phyloP scores from a whole-genome alignment of 2,329 filamentous ascomycete species.

The Ophiostoma sp. region DNA sequence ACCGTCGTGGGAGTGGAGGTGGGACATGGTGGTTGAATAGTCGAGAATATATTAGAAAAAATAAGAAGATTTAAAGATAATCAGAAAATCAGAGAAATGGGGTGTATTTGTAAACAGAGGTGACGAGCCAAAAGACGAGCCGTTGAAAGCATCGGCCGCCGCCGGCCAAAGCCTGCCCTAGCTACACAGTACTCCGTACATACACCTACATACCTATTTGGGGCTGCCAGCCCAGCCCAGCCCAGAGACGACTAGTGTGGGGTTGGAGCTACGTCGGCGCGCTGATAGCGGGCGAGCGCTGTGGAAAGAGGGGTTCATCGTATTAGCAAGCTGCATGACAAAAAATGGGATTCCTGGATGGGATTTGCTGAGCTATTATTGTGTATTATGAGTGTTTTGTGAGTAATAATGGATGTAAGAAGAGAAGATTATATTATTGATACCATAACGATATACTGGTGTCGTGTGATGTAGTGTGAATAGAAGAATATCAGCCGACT shows the following conservation, averaged over 20 bases:
- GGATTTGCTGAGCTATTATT: neutral
- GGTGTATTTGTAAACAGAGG: neutral
- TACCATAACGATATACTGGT: too few species aligned
- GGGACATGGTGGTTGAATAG: neutral
- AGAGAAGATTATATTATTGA: too few species aligned
- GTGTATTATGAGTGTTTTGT: neutral
- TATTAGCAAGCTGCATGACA: neutral
- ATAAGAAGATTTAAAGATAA: neutral
- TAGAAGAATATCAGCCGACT: neutral
- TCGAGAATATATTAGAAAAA: neutral
- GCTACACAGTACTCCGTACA: neutral
- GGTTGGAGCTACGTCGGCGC: constrained; percentile 10
- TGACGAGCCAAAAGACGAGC: neutral
- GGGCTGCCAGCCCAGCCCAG: neutral
- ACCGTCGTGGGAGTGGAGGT: constrained; percentile 47
- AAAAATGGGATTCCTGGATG: constrained; percentile 8
- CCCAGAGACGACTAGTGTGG: neutral
- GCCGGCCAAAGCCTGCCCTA: neutral
- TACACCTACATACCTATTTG: constrained; percentile 6
- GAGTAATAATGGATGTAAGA: too few species aligned
- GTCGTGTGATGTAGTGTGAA: neutral
- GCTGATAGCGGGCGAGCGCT: constrained; percentile 8
- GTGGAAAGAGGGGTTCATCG: constrained; percentile 3
- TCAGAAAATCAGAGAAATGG: neutral
- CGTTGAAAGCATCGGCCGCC: neutral